Evolutionary conservation across 371 early-diverging fungal species (phyloP).

Genomic region (Chytridium lagenaria): DNA sequence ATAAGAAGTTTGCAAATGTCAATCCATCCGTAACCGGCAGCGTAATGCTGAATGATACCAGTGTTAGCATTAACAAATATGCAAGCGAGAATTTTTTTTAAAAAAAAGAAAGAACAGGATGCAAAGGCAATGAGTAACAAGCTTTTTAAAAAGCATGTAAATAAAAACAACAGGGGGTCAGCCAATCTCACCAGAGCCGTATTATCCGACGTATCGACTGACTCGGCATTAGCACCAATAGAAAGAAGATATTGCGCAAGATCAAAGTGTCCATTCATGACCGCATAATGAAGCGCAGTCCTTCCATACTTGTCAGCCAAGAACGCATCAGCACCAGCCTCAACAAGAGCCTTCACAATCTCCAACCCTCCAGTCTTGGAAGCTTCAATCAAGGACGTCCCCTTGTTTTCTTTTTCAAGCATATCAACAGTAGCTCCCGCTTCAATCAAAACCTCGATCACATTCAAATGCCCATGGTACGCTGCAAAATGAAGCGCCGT

Average conservation of each 20-base stretch:
- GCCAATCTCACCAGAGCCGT: slow-evolving; percentile 40
- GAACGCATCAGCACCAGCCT: slow-evolving; percentile 58
- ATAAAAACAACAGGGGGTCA: neutral
- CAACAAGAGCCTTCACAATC: slow-evolving; percentile 54
- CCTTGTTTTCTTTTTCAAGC: slow-evolving; percentile 51
- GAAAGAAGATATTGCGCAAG: slow-evolving; percentile 51
- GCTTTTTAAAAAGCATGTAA: too few species aligned
- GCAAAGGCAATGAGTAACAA: neutral
- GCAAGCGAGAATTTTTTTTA: too few species aligned
- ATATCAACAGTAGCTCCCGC: slow-evolving; percentile 53
- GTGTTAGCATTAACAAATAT: too few species aligned
- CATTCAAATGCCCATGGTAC: slow-evolving; percentile 58
- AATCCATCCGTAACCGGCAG: slow-evolving; percentile 60
- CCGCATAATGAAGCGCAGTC: slow-evolving; percentile 60
- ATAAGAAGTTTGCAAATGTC: slow-evolving; percentile 52
- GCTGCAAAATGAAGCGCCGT: slow-evolving; percentile 67
- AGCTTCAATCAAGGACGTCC: slow-evolving; percentile 59
- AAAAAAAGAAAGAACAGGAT: neutral
- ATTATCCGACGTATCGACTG: slow-evolving; percentile 60
- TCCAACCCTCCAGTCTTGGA: slow-evolving; percentile 58
- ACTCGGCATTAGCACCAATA: slow-evolving; percentile 57
- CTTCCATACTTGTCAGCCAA: slow-evolving; percentile 56
- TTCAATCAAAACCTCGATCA: slow-evolving; percentile 53
- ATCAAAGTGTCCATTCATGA: slow-evolving; percentile 57
- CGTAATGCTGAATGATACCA: neutral